Evolutionary conservation across 75 land plant species (phyloP), one percentile per base, ranked within the genome.

Genomic region (Larix kaempferi): DNA sequence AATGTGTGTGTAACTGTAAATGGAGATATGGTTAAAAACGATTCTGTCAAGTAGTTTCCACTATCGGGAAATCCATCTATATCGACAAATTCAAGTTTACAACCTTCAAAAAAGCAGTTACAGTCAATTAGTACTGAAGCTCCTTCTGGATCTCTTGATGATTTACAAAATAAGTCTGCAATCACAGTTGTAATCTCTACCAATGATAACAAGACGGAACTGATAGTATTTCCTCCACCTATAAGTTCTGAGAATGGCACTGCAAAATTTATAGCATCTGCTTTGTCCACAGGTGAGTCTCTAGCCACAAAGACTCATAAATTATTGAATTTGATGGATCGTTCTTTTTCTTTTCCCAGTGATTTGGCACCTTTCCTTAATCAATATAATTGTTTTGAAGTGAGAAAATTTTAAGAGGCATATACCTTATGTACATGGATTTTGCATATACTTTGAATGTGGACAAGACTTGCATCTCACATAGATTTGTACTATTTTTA

Each of bases 51-150:
- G 3, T 2, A 14, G 12, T 62, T 66, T 66, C 19, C 19, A 33
- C 41, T 1, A 1, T 2, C 39, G 65, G 65, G 27, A 4, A 26
- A 26, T 62, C 29, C 27, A 5, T 62, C 35, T 27, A 62, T 16
- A 66, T 65, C 39, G 4, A 17, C n/a, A 66, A 66, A 35, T 66
- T 66, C 35, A 5, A 66, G 71, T 66, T 66, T 39, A 66, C 39
- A 66, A 35, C 17, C 71, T 14, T 16, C 21, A 25, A 37, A 35
- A 16, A 14, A 66, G 41, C 71, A 33, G 5, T 15, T 66, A 33
- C 19, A 17, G 71, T 66, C 39, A 17, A 35, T 33, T 66, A 21
- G 4, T 16, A 66, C 71, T 66, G 2, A 16, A 21, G 10, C 39
- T 29, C 4, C 69, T 35, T 37, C 4, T 13, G 44, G 17, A 35